Evolutionary conservation across 208 protist genomes (phyloP).

Genomic region (Crithidia bombi): DNA sequence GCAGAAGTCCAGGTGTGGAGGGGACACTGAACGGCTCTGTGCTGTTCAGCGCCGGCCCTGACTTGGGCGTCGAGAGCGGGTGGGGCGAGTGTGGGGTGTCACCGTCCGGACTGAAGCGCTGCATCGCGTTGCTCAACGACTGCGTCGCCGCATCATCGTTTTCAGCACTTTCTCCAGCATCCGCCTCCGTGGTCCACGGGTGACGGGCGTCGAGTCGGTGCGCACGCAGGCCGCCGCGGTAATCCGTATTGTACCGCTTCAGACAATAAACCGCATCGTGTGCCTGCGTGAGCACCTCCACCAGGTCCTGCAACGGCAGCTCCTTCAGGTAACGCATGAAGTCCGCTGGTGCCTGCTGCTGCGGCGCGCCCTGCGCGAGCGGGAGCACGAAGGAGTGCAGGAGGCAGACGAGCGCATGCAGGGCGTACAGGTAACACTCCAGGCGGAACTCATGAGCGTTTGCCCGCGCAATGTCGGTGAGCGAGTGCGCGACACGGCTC

Average conservation of each 20-base stretch:
- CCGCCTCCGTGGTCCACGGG: slow-evolving; percentile 33
- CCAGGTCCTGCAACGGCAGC: slow-evolving; percentile 42
- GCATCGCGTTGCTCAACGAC: slow-evolving; percentile 65
- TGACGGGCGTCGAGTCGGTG: slow-evolving; percentile 11
- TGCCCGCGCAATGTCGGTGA: slow-evolving; percentile 9
- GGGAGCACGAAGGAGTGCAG: slow-evolving; percentile 77
- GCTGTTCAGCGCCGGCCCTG: background rate
- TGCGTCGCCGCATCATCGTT: slow-evolving; percentile 17
- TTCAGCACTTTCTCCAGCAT: background rate
- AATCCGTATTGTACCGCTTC: slow-evolving; percentile 62
- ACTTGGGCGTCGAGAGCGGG: slow-evolving; percentile 7
- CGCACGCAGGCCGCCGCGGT: slow-evolving; percentile 44
- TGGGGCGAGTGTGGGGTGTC: background rate
- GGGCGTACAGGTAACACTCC: slow-evolving; percentile 55
- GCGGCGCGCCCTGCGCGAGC: background rate
- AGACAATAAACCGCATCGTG: slow-evolving; percentile 61
- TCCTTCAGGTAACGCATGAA: slow-evolving; percentile 42
- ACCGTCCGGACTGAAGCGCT: slow-evolving; percentile 3
- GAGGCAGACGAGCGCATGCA: slow-evolving; percentile 72
- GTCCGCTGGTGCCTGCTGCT: slow-evolving; percentile 11
- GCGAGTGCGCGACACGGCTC: slow-evolving; percentile 25
- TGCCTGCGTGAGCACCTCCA: slow-evolving; percentile 41
- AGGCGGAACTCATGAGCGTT: slow-evolving; percentile 31
- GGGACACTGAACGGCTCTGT: slow-evolving; percentile 27
- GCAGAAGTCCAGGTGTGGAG: slow-evolving; percentile 24